Base-by-base conservation (phyloP, 2,329 filamentous ascomycete species). In the Fusarium sp. region DNA sequence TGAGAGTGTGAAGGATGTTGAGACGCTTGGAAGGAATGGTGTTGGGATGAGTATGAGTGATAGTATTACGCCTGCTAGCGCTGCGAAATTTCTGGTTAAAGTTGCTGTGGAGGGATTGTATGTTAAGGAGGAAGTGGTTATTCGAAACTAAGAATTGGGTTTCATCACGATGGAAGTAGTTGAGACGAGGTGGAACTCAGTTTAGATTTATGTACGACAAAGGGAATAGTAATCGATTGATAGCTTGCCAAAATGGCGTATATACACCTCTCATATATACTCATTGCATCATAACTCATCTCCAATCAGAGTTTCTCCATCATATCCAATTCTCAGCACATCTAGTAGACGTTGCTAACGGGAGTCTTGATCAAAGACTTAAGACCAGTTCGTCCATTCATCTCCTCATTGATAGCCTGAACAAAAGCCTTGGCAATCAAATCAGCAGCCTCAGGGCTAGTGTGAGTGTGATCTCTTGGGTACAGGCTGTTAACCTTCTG, bases 381-480 rank as follows among this genome's bases (percentile, higher is more conserved):
- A 49, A 78, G 34, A 58, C 70, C 73, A 4, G 77, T 78, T 1
- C 53, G 67, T 9, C 77, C 77, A 42, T 78, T 78, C 61, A 78
- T 40, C 54, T 74, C 69, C 65, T 78, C 66, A 13, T 69, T 66
- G 27, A 78, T 71, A 16, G 77, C 77, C 54, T 79, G 76, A 2
- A 64, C 84, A 71, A 90, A 91, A 7, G 86, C 84, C 71, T 86
- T 81, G 0, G 87, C 84, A 56, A 87, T 85, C 6, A 85, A 78
- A 63, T 87, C 81, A 2, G 89, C 88, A n/a, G 88, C 85, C 29
- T 78, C 80, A 0, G 86, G 80, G 54, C 83, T 85, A 3, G 88
- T 90, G 76, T 91, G 89, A 0, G 88, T 91, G 76, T 91, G 88
- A 70, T 90, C 88, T 22, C 82, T 82, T 0, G 88, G 86, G 65